Percentiles rank a stretch among this genome's conserved stretches.
These are phyloP conservation scores for Trametes punicea DNA, from an alignment of 768 basidiomycete genomes.

Conservation along the genomic window DNA sequence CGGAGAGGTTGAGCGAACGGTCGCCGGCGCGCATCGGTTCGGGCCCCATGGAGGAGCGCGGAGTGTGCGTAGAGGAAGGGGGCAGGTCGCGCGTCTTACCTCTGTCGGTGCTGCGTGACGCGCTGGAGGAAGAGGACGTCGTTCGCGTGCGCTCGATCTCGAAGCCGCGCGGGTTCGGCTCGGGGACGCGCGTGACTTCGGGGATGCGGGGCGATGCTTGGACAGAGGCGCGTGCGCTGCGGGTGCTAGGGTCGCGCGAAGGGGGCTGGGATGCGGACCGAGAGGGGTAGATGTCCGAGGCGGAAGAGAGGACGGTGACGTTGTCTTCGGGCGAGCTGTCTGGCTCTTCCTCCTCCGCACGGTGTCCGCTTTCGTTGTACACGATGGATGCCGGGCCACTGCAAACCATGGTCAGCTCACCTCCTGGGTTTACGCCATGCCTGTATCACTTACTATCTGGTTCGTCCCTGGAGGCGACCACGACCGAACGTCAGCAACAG, in stretches of 20 bases:
- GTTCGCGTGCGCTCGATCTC: conserved; percentile 17
- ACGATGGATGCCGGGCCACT: conserved; percentile 80
- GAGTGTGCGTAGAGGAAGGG: conserved; percentile 11
- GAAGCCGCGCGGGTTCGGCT: conserved; percentile 7
- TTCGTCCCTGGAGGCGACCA: conserved; percentile 48
- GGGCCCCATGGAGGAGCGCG: conserved; percentile 19
- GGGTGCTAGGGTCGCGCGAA: conserved; percentile 41
- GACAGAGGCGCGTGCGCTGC: conserved; percentile 28
- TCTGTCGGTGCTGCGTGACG: conserved; percentile 21
- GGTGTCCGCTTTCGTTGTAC: conserved; percentile 76
- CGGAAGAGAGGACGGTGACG: conserved; percentile 33
- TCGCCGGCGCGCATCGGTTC: conserved; percentile 35
- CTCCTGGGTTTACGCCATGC: neutral
- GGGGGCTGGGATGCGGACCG: conserved; percentile 52
- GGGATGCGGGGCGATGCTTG: conserved; percentile 28
- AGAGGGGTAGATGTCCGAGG: conserved; percentile 42
- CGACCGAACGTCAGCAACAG: neutral
- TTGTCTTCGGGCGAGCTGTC: conserved; percentile 69
- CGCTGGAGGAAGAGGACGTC: conserved; percentile 17
- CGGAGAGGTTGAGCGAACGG: conserved; percentile 30
- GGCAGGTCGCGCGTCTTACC: conserved; percentile 27
- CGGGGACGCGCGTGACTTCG: conserved; percentile 2
- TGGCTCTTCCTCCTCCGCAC: conserved; percentile 69
- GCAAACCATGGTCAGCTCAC: conserved; percentile 11
- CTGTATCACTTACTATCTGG: conserved; percentile 59